Evolutionary conservation across 768 basidiomycete genomes (phyloP), one percentile per base, ranked within the genome.

Genomic region (Gelatoporia subvermispora): DNA sequence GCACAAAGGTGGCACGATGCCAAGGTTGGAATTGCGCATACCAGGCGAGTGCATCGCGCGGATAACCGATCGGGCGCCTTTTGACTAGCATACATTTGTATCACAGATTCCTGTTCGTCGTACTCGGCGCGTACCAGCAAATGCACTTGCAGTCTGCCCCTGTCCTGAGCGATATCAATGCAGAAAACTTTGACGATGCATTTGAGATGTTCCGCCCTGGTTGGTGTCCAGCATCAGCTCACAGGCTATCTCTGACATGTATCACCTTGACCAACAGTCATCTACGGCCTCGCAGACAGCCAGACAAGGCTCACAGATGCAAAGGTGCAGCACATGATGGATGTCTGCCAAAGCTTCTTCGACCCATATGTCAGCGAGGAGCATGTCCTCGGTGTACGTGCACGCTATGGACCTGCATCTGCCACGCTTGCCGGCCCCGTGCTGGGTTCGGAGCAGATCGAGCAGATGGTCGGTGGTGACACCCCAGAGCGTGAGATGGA

Each of bases 221-320:
- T 81, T 40, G 42, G 71, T 15, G 7, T 17, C n/a, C 41, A 20
- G 21, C 40, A 41, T 11, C 11, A 13, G 9, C 13, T 41, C 10
- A 21, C 40, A 41, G 13, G 20, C 20, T 23, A 23, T 15, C 10
- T 31, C 43, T 21, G 20, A 23, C 25, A 44, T 23, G 21, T 23
- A 22, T 24, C 28, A 10, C 11, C 28, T 31, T 5, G 28, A 5
- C 16, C 15, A 31, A 8, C 22, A 43, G 85, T 88, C 24, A 85
- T 88, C 35, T 85, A 86, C 62, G 85, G 85, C 2, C 82, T 81
- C 35, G 81, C 79, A 0, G 85, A 88, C 49, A 77, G 86, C 73
- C 84, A 84, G 7, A 68, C 69, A 37, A 76, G 72, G 13, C 70
- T 88, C 23, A 85, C 83, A 2, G 85, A 84, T 63, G 68, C 63